Conservation (phyloP, 2,329 filamentous ascomycete genomes). For the Fusarium nelsonii region DNA sequence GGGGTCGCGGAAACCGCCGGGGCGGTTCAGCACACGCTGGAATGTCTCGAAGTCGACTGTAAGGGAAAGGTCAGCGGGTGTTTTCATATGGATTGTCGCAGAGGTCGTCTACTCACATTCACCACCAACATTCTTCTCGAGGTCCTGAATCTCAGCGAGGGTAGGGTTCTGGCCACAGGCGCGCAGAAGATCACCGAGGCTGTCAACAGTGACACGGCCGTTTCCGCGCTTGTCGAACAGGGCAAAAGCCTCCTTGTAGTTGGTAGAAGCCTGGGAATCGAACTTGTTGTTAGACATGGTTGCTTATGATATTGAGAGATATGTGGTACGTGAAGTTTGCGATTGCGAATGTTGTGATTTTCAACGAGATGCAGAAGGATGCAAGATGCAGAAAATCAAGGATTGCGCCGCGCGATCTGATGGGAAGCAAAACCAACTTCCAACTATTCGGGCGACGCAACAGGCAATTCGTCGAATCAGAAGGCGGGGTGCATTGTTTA, state of each 20-base stretch:
- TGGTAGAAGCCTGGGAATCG: constrained; percentile 79
- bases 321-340: constrained; percentile 18
- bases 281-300: constrained; percentile 66
- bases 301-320: constrained; percentile 26
- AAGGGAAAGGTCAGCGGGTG: constrained; percentile 7
- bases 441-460: constrained; percentile 28
- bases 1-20: constrained; percentile 96
- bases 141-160: constrained; percentile 88
- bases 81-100: neutral
- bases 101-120: constrained; percentile 78
- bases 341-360: constrained; percentile 27
- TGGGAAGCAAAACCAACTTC: constrained; percentile 43
- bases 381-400: constrained; percentile 23
- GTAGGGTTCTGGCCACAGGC: constrained; percentile 99
- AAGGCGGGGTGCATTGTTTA: constrained; percentile 54
- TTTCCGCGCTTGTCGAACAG: constrained; percentile 99
- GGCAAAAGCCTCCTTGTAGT: constrained; percentile 99
- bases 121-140: constrained; percentile 88
- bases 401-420: constrained; percentile 24
- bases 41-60: constrained; percentile 98
- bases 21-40: constrained; percentile 95
- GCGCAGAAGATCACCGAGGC: constrained; percentile 91
- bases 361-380: constrained; percentile 24
- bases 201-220: constrained; percentile 87
- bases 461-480: constrained; percentile 51